These are phyloP conservation scores for Allium fistulosum DNA, from an alignment of 106 monocot genomes.

Conservation along the genomic window DNA sequence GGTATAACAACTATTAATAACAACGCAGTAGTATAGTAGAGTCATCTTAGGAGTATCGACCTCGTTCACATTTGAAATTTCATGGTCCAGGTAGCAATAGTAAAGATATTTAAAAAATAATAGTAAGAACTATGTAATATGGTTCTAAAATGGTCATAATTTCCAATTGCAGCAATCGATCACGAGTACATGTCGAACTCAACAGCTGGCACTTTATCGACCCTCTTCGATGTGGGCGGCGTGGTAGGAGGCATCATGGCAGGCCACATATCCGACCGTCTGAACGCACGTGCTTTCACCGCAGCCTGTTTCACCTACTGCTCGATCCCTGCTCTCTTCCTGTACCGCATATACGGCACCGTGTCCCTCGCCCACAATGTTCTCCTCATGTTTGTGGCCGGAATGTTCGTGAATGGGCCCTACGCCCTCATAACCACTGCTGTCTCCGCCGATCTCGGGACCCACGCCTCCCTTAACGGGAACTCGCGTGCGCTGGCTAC, in stretches of 20 bases:
- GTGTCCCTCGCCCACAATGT: slow-evolving; percentile 50
- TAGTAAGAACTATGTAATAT: neutral
- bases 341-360: slow-evolving; percentile 55
- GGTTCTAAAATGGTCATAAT: neutral
- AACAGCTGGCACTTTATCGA: slow-evolving; percentile 48
- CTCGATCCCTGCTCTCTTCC: slow-evolving; percentile 58
- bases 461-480: slow-evolving; percentile 51
- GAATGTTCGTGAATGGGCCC: slow-evolving; percentile 75
- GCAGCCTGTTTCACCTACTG: slow-evolving; percentile 76
- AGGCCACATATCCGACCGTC: slow-evolving; percentile 67
- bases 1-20: too few relatives aligned
- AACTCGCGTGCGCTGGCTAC: slow-evolving; percentile 67
- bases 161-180: slow-evolving; percentile 37
- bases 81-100: neutral
- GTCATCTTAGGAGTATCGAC: too few relatives aligned
- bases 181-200: slow-evolving; percentile 48
- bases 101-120: neutral
- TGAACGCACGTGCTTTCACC: slow-evolving; percentile 60
- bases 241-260: slow-evolving; percentile 69
- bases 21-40: too few relatives aligned
- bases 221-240: slow-evolving; percentile 68
- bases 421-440: slow-evolving; percentile 83
- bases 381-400: slow-evolving; percentile 48
- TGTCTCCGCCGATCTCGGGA: slow-evolving; percentile 73
- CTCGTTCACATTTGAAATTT: too few relatives aligned